These are phyloP conservation scores for Mucor irregularis DNA, from an alignment of 371 early-diverging fungal genomes.

Conservation along the genomic window DNA sequence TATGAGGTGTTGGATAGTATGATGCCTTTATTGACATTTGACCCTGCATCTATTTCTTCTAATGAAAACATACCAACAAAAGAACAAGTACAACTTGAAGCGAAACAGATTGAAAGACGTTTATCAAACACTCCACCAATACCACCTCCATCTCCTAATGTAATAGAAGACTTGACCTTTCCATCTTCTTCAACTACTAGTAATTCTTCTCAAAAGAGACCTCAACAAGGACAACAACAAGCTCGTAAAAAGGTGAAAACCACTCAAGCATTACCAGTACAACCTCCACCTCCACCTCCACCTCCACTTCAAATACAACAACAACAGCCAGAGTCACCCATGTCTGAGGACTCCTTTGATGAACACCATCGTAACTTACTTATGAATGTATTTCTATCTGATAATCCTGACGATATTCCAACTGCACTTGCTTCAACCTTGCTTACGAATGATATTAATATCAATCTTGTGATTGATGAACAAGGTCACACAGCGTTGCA, in stretches of 20 bases:
- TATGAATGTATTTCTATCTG: constrained; percentile 74
- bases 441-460: constrained; percentile 56
- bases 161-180: not conserved
- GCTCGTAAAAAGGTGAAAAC: not conserved
- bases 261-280: too few species aligned
- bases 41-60: constrained; percentile 35
- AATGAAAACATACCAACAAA: constrained; percentile 36
- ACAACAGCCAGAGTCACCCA: not conserved
- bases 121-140: not conserved
- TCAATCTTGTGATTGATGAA: constrained; percentile 76
- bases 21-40: constrained; percentile 68
- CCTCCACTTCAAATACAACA: too few species aligned
- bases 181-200: too few species aligned
- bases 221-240: not conserved
- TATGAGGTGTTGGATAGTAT: constrained; percentile 68
- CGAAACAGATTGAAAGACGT: not conserved
- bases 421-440: constrained; percentile 52
- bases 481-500: constrained; percentile 86
- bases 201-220: not conserved
- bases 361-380: constrained; percentile 66
- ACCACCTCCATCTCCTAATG: constrained; percentile 2
- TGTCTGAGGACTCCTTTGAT: constrained; percentile 17
- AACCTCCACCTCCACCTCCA: not conserved
- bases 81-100: constrained; percentile 29
- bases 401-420: constrained; percentile 56